Evolutionary conservation across 495 filamentous ascomycete genomes (phyloP).

Genomic region (Hyphodiscus hymeniophilus): DNA sequence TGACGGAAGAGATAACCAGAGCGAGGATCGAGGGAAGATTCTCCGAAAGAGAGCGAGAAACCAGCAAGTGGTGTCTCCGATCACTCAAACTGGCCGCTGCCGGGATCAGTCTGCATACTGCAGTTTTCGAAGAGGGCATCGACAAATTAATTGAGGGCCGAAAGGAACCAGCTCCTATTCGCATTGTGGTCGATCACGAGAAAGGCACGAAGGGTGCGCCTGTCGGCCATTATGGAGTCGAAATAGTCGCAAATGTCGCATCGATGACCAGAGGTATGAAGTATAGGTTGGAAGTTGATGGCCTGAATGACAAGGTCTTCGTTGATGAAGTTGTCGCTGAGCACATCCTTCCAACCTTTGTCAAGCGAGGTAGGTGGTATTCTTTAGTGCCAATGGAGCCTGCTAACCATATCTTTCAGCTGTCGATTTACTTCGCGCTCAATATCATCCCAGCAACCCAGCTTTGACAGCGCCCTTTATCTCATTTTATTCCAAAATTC

Average conservation of each 20-base stretch:
- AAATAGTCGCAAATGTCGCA: conserved; percentile 50
- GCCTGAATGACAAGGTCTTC: conserved; percentile 51
- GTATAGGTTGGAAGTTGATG: conserved; percentile 53
- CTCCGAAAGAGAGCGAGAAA: conserved; percentile 68
- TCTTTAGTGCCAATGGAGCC: background rate
- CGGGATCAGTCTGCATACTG: conserved; percentile 59
- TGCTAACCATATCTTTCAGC: conserved; percentile 33
- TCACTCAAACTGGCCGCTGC: conserved; percentile 50
- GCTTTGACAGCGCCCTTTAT: conserved; percentile 55
- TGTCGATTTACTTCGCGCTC: conserved; percentile 55
- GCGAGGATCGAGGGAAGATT: conserved; percentile 81
- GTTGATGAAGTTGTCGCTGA: conserved; percentile 60
- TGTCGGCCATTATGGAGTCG: conserved; percentile 61
- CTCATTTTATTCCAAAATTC: conserved; percentile 61
- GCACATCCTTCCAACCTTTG: conserved; percentile 60
- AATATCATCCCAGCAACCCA: conserved; percentile 61
- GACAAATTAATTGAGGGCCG: conserved; percentile 46
- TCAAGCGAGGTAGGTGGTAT: conserved; percentile 52
- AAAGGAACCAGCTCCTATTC: conserved; percentile 47
- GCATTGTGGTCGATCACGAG: conserved; percentile 53
- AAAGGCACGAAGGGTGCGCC: conserved; percentile 48
- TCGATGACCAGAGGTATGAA: conserved; percentile 28
- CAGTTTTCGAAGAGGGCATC: conserved; percentile 64
- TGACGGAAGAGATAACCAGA: conserved; percentile 79
- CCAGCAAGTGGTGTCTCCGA: conserved; percentile 69